Base-by-base conservation (phyloP, 345 rosid species). In the Carallia pectinifolia region DNA sequence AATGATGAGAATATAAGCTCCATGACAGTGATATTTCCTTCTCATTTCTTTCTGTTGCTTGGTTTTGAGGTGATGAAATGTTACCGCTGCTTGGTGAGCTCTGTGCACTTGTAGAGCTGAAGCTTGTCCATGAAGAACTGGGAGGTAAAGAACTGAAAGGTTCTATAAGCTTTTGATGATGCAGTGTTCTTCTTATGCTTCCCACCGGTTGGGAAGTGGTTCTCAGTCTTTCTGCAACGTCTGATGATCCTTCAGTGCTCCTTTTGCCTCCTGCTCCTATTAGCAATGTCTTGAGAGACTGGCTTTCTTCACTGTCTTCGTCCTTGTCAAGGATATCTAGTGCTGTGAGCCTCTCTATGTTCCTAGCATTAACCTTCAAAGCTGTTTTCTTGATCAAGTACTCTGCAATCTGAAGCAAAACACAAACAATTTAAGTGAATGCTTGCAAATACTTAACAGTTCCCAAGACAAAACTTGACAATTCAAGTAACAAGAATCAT, bases 291-390 rank as follows among this genome's bases (percentile, higher is more conserved):
- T 53, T 40, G 4, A 64, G 31, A 56, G 18, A 33, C 18, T 39
- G 33, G n/a, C n/a, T 34, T 54, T 64, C 38, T 50, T 29, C 12
- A 29, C n/a, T 23, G 9, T 17, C 12, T 36, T 29, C 73, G 18
- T 36, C 44, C 34, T 39, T 53, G 23, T 54, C 64, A 12, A 71
- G 31, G 9, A 64, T 53, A 18, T 63, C 74, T 17, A 71, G 74
- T 1, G 74, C 74, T 9, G 74, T 71, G 18, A 44, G 54, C 56
- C 74, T 66, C 18, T 33, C 27, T 44, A 40, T 9, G 19, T 63
- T 64, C 55, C 1, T 29, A 6, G 12, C 39, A 47, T 71, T 38
- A 52, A 71, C 34, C 5, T 72, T 16, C 29, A 72, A 38, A 15
- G 1, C 10, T 47, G 39, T 33, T 10, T 30, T 36, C 50, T 33